Evolutionary conservation across 345 rosid genomes (phyloP), one percentile per base, ranked within the genome.

Genomic region (Citrus sinensis): DNA sequence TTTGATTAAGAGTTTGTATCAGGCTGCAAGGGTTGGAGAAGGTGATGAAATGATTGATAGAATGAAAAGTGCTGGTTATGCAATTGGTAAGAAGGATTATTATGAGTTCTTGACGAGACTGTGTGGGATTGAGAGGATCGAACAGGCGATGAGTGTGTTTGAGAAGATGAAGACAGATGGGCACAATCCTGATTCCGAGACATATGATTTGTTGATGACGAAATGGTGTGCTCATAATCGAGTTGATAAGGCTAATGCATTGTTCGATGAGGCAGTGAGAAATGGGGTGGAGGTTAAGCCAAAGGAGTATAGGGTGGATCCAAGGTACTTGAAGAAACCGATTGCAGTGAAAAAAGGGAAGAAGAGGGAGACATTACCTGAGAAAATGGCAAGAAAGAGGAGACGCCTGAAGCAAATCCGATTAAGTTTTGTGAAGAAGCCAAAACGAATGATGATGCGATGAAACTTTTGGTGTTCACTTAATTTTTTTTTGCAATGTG

Each of bases 41-140:
- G 99, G 98, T 11, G 99, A 94, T 62, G 95, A 93, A 76, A 90
- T 96, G 98, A 90, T 94, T 16, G 97, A 96, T 80, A 84, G 83
- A 81, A 96, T 94, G 97, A 96, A 92, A 70, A 91, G 94, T 67
- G 91, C 92, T 0, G 94, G 95, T 0, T 94, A 87, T 78, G 34
- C 73, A 56, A 88, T 96, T 78, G 91, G 79, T 80, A 89, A 72
- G 84, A 91, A 89, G 58, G 92, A 86, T 13, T 92, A 90, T 80
- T 96, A 92, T 32, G 90, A 89, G 30, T 89, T 92, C 81, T 55
- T 96, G 83, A 92, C 89, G 84, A 88, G 92, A 72, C 78, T 96
- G 82, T 92, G 97, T 76, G 99, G 99, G 64, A 89, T 96, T 80
- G 98, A 96, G 92, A 92, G 99, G 90, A 74, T 92, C 86, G 97